Evolutionary conservation across 2,329 filamentous ascomycete genomes (phyloP).

Genomic region (Bipolaris cookei): DNA sequence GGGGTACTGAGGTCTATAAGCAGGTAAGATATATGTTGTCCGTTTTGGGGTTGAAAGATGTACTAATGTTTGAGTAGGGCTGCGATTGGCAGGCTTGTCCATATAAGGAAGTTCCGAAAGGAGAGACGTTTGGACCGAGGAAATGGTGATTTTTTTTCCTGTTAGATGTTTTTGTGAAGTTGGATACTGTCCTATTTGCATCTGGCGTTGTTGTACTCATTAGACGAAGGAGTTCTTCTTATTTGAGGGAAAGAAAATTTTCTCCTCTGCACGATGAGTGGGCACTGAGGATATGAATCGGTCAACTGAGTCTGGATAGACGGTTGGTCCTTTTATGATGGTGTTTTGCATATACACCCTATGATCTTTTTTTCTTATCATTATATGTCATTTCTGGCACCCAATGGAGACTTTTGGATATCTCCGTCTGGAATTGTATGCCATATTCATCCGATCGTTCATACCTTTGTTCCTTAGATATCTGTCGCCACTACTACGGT

Average conservation of each 20-base stretch:
- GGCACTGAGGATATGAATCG: not conserved
- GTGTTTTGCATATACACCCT: not conserved
- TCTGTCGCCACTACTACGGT: too few species aligned
- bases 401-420: not conserved
- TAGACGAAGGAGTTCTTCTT: not conserved
- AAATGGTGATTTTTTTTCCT: constrained; percentile 28
- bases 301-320: not conserved
- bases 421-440: too few species aligned
- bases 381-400: not conserved
- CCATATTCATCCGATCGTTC: too few species aligned
- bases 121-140: constrained; percentile 44
- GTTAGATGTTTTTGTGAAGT: too few species aligned
- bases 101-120: constrained; percentile 63
- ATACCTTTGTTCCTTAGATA: too few species aligned
- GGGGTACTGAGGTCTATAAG: constrained; percentile 87
- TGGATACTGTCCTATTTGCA: not conserved
- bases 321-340: not conserved
- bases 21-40: constrained; percentile 50
- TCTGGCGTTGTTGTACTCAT: not conserved
- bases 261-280: too few species aligned
- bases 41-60: not conserved
- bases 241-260: not conserved
- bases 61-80: constrained; percentile 54
- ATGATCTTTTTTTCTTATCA: not conserved
- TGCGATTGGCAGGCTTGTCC: constrained; percentile 85